A percentile compares a stretch with the other conserved stretches of the same genome.
Conservation (phyloP, 129 eudicot species). For the Scalesia atractyloides region DNA sequence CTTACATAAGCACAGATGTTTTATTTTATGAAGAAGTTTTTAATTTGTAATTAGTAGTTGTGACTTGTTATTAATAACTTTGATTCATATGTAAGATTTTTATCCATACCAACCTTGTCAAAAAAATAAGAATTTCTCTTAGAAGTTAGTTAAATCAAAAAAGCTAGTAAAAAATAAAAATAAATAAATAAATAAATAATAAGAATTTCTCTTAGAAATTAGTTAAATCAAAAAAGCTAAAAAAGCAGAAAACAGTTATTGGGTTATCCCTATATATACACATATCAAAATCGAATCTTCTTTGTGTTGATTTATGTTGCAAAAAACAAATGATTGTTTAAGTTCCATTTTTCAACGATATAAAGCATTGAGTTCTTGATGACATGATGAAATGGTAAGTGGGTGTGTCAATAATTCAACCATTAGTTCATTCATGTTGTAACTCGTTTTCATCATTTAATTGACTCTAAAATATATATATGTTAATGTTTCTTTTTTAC, state of each 20-base stretch:
- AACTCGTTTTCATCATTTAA: neutral
- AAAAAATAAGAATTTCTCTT: too few relatives aligned
- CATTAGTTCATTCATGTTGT: conserved; percentile 23
- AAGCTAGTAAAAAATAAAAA: too few relatives aligned
- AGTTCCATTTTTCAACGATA: conserved; percentile 10
- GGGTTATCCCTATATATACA: neutral
- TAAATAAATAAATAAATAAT: too few relatives aligned
- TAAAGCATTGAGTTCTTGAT: conserved; percentile 27
- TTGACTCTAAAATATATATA: neutral
- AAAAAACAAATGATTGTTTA: conserved; percentile 18
- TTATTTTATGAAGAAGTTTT: neutral
- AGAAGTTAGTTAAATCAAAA: neutral
- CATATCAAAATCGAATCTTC: conserved; percentile 24
- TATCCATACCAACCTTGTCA: neutral
- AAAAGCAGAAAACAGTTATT: neutral
- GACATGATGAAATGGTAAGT: conserved; percentile 21
- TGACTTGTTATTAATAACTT: neutral
- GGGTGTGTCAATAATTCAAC: conserved; percentile 29
- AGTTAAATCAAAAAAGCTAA: neutral
- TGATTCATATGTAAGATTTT: neutral
- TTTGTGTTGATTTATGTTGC: conserved; percentile 19
- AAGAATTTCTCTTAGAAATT: too few relatives aligned
- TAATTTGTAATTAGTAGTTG: neutral
- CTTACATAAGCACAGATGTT: neutral
- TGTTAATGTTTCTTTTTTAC: neutral